Base-by-base conservation (phyloP, 176 grass and related monocot species). In the Rhipidocladum racemiflorum region DNA sequence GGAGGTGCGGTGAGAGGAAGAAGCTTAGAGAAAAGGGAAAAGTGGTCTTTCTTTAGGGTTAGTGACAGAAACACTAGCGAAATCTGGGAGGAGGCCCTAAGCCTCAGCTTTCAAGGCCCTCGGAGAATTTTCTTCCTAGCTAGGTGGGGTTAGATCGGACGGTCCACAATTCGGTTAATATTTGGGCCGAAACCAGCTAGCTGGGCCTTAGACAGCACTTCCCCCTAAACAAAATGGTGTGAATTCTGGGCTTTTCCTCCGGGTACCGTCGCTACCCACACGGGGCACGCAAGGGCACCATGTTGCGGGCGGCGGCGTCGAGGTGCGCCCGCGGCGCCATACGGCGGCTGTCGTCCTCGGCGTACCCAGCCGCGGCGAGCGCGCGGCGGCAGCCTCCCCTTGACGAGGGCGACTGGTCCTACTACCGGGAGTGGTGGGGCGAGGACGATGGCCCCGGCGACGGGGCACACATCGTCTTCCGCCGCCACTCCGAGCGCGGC, bases 371-470 rank as follows among this genome's bases (percentile, higher is more conserved):
- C 51, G 35, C 46, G 2, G 75, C 7, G 3, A 28, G 81, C 6
- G 30, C 53, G 24, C 20, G 65, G 53, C 56, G 79, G 30, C 24
- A 70, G 32, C 70, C 60, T 61, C 75, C 74, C 24, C 25, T 56
- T 3, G 90, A 97, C 54, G 92, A 94, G 70, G 95, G 90, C 36
- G 90, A 93, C 69, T 94, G 95, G 95, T 85, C 81, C 5, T 94
- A 86, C 81, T 46, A 84, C 71, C 65, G 54, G 9, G 92, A 97
- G 79, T 94, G 95, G 92, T 97, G 95, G 95, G 90, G 93, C 30
- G 54, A 88, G 60, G 72, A 87, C 35, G 83, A 92, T 54, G 87
- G 81, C 5, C 88, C 86, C 70, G 74, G 84, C 24, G 86, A 77
- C 15, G 83, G 68, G 16, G 90, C 69, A 46, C 81, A 92, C 35